Evolutionary conservation across 1,284 basidiomycete genomes (phyloP), one percentile per base, ranked within the genome.

Genomic region (Apiotrichum laibachii): DNA sequence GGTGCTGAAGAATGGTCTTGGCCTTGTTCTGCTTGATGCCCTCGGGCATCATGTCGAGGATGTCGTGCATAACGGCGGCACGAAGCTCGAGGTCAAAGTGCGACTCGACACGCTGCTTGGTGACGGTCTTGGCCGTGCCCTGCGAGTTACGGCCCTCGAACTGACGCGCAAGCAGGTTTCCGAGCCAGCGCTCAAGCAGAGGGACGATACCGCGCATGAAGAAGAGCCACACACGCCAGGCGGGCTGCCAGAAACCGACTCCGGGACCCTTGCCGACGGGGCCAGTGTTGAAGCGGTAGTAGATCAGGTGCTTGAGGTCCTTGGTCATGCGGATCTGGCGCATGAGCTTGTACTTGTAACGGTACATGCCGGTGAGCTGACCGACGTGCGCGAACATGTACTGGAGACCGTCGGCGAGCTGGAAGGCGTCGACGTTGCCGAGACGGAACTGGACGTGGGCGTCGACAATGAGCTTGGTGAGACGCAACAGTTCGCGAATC

Each of bases 191-290:
- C 77, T 99, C 95, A 13, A 99, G 85, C 9, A 99, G 84, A 15
- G 96, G 96, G 0, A 98, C 93, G 70, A 99, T 98, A 62, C 96
- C 96, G 55, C 96, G 88, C 87, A 99, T 90, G 84, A 99, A 99
- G 83, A 99, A 99, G 63, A 99, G 82, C 96, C 96, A 99, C 9
- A 99, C 96, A 55, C 96, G 86, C 96, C 96, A 99, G 37, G 95
- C 96, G 19, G 96, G 96, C 55, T 94, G 93, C 96, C 96, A 99
- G 84, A 99, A 99, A 62, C 96, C 96, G 70, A 92, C 93, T 75
- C 96, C 96, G 55, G 96, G 96, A 67, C 96, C 96, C 79, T 99
- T 99, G 31, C 96, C 96, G 53, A 99, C 95, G 55, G 95, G 95
- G 56, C 96, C 96, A 31, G 95, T 97, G 82, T 99, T 99, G 85